Conservation (phyloP, 257 asterid species). For the Solanum lignicaule region DNA sequence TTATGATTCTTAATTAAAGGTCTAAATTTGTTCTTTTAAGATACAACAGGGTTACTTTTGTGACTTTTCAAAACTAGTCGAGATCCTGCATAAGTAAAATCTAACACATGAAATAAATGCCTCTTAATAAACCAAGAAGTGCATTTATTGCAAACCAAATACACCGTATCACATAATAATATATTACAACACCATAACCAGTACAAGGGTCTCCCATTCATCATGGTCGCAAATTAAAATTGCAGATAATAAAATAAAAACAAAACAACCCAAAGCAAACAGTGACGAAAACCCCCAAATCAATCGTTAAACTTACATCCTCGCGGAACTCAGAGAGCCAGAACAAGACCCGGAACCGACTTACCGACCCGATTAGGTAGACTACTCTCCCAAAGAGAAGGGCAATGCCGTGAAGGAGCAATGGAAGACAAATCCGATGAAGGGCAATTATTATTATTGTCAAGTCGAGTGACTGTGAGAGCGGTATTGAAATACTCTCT, state of each 20-base stretch:
- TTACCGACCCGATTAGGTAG: slow-evolving; percentile 68
- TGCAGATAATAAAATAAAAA: background rate
- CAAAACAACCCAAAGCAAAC: background rate
- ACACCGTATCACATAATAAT: background rate
- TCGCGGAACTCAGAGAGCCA: slow-evolving; percentile 39
- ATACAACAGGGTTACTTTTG: too few relatives aligned
- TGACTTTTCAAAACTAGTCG: too few relatives aligned
- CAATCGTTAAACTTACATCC: slow-evolving; percentile 23
- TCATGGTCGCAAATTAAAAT: slow-evolving; percentile 11
- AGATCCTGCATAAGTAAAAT: background rate
- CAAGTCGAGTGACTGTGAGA: slow-evolving; percentile 71
- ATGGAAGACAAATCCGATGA: slow-evolving; percentile 14
- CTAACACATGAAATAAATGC: background rate
- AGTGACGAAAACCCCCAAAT: background rate
- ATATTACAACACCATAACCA: background rate
- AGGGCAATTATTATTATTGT: background rate
- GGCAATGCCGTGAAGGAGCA: slow-evolving; percentile 34
- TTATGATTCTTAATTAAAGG: background rate
- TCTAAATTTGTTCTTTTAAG: too few relatives aligned
- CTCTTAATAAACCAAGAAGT: background rate
- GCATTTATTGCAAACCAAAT: slow-evolving; percentile 20
- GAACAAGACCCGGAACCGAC: slow-evolving; percentile 83
- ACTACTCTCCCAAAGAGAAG: slow-evolving; percentile 84
- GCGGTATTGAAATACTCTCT: slow-evolving; percentile 94
- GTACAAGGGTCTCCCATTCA: slow-evolving; percentile 10